These are phyloP conservation scores for Gloeophyllum trabeum DNA, from an alignment of 768 basidiomycete genomes.

Conservation along the genomic window DNA sequence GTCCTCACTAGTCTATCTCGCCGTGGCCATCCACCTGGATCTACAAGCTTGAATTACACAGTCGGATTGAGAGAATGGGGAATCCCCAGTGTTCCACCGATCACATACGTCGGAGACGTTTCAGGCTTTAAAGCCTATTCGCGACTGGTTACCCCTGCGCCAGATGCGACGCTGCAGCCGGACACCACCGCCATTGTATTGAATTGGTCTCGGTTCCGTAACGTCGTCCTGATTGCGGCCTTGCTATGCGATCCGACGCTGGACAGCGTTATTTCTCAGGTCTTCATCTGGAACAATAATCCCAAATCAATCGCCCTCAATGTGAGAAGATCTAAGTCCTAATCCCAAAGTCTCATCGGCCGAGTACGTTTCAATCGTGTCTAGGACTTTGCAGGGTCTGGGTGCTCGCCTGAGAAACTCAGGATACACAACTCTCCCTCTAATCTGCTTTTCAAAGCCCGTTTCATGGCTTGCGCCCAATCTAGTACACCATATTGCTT, in stretches of 20 bases:
- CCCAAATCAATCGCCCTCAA: conserved; percentile 27
- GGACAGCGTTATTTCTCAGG: conserved; percentile 30
- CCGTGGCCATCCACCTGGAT: too few relatives aligned
- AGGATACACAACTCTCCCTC: conserved; percentile 43
- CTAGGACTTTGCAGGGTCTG: conserved; percentile 29
- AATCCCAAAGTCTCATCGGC: conserved; percentile 1
- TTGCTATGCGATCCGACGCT: conserved; percentile 36
- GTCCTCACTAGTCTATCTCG: too few relatives aligned
- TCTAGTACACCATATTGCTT: conserved; percentile 46
- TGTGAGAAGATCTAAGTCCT: conserved; percentile 20
- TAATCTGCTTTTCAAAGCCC: conserved; percentile 52
- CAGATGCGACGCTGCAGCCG: too few relatives aligned
- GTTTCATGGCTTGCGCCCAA: conserved; percentile 45
- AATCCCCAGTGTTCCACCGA: too few relatives aligned
- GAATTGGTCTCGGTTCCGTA: conserved; percentile 58
- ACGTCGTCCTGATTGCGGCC: conserved; percentile 44
- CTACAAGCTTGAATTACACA: too few relatives aligned
- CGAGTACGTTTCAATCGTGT: background rate
- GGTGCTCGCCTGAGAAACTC: conserved; percentile 32
- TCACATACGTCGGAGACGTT: too few relatives aligned
- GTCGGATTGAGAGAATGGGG: too few relatives aligned
- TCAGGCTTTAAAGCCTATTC: too few relatives aligned
- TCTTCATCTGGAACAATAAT: conserved; percentile 58
- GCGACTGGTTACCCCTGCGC: too few relatives aligned
- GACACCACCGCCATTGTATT: conserved; percentile 34